Evolutionary conservation across 768 basidiomycete genomes (phyloP), one percentile per base, ranked within the genome.

Genomic region (Rhizopogon vinicolor): DNA sequence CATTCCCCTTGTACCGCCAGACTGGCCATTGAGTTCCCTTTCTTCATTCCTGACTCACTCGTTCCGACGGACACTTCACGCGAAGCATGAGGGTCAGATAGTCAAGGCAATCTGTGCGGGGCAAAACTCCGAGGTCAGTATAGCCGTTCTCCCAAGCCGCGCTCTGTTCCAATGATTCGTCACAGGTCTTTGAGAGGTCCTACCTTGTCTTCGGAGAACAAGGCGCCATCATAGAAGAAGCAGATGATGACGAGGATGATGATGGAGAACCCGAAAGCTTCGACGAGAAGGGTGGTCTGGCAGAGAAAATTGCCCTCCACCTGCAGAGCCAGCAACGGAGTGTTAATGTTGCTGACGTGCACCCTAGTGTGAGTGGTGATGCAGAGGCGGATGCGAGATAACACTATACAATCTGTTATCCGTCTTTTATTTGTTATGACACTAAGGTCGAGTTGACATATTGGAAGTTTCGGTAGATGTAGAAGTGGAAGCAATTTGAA

Each of bases 1-100:
- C 56, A 75, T 91, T 56, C 69, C 83, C 45, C 66, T 83, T 37
- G 75, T 95, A 7, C 93, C 93, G 4, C 66, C 81, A 50, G 74
- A 81, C 28, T 96, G 93, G 93, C 82, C 92, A 1, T 72, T 95
- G 13, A 75, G 78, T 18, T 71, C 80, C 9, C 76, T 95, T 56
- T 83, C 90, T 0, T 82, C 86, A 4, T 94, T 96, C 75, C 74
- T 96, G 28, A 72, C 83, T 4, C 85, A 91, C 14, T 91, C 91
- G 3, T 81, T 93, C 56, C 81, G 91, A 22, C 78, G 89, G 59
- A 82, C 84, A 8, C 71, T 92, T 22, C 93, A 96, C 63, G 72
- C 77, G 12, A 71, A 74, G 19, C 84, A 86, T 44, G 88, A 93
- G 67, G 83, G 82, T 6, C 78, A 83, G 65, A 86, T 96, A 51